phyloP scores from a whole-genome alignment of 768 basidiomycete genomes.

The Leccinum sublutescens region DNA sequence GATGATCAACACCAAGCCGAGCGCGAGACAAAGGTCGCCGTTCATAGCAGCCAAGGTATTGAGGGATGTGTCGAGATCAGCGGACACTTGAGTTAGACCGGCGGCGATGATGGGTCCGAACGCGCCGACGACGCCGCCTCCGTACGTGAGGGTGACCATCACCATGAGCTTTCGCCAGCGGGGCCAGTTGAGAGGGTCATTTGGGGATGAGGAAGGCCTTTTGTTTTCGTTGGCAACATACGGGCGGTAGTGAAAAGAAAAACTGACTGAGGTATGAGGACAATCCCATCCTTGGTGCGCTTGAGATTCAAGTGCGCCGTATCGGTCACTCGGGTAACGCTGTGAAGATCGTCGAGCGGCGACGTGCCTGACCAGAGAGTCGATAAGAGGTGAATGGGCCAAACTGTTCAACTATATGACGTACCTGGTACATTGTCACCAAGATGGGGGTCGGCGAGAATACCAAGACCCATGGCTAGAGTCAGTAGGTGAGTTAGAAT shows the following conservation, averaged over 20 bases:
- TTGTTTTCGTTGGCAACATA: neutral
- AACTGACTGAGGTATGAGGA: neutral
- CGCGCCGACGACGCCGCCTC: neutral
- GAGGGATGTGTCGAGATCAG: neutral
- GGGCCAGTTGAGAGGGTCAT: neutral
- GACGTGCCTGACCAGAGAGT: neutral
- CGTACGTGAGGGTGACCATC: neutral
- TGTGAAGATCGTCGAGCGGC: neutral
- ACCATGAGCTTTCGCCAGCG: neutral
- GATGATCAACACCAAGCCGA: neutral
- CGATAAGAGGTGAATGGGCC: neutral
- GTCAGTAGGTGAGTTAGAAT: neutral
- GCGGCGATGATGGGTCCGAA: neutral
- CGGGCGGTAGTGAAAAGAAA: neutral
- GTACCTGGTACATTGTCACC: slow-evolving; percentile 1
- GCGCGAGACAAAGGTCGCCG: neutral
- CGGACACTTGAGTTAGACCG: neutral
- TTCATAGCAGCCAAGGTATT: neutral
- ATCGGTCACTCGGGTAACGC: neutral
- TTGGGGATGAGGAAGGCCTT: neutral
- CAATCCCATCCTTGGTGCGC: neutral
- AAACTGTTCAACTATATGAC: neutral
- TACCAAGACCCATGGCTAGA: neutral
- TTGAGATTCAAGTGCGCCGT: neutral
- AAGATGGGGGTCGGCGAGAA: neutral